Conservation (phyloP, 1,139 yeast genomes). For the Blastobotrys proliferans region DNA sequence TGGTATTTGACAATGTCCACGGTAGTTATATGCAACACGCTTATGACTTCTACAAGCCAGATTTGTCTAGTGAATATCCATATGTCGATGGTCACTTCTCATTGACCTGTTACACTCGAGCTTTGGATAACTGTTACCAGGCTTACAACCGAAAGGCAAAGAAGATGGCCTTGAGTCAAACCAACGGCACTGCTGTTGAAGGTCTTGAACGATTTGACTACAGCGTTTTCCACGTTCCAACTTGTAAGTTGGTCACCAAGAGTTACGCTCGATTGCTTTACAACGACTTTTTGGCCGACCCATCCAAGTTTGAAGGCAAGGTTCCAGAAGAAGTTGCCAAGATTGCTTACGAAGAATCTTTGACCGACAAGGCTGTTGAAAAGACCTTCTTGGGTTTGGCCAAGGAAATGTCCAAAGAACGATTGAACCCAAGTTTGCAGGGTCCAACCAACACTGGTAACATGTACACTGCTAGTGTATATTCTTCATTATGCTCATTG, state of each 20-base stretch:
- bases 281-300: conserved; percentile 76
- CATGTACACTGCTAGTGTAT: conserved; percentile 95
- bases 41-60: conserved; percentile 97
- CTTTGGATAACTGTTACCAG: conserved; percentile 82
- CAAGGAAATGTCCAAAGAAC: conserved; percentile 62
- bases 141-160: conserved; percentile 77
- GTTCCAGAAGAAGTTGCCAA: conserved; percentile 66
- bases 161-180: conserved; percentile 30
- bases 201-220: conserved; percentile 75
- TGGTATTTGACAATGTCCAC: conserved; percentile 82
- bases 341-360: conserved; percentile 70
- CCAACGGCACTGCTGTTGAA: conserved; percentile 36
- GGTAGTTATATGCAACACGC: conserved; percentile 96
- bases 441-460: conserved; percentile 98
- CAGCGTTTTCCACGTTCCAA: conserved; percentile 97
- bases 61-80: conserved; percentile 94
- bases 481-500: conserved; percentile 81
- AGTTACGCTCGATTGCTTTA: conserved; percentile 89
- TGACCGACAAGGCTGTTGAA: conserved; percentile 77
- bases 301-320: conserved; percentile 41
- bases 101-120: conserved; percentile 87
- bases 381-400: conserved; percentile 79
- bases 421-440: conserved; percentile 75
- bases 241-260: conserved; percentile 91
- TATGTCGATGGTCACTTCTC: conserved; percentile 98